phyloP scores from a whole-genome alignment of 202 grass and related monocot genomes.

The Miscanthus sacchariflorus region DNA sequence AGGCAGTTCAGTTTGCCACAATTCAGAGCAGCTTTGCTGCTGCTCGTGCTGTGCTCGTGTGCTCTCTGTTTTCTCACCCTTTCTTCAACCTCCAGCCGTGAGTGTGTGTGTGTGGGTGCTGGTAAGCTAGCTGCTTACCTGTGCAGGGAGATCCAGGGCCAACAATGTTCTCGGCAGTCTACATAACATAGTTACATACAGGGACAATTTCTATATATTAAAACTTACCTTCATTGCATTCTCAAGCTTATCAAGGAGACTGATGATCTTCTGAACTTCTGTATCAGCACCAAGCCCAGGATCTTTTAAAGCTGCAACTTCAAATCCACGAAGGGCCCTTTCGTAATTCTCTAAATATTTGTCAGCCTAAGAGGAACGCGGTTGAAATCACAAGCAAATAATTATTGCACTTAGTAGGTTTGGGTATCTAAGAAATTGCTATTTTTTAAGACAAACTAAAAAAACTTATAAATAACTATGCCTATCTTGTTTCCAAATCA shows the following conservation, averaged over 20 bases:
- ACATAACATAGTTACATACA: conserved; percentile 25
- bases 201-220: neutral
- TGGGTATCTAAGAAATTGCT: neutral
- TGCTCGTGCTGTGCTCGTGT: too few species aligned
- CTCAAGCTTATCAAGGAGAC: conserved; percentile 88
- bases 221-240: conserved; percentile 78
- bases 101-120: too few species aligned
- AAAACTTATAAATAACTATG: neutral
- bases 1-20: too few species aligned
- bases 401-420: neutral
- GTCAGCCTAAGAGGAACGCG: conserved; percentile 61
- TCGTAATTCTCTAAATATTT: conserved; percentile 98
- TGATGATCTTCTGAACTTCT: conserved; percentile 83
- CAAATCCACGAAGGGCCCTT: conserved; percentile 93
- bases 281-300: conserved; percentile 77
- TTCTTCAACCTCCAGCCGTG: too few species aligned
- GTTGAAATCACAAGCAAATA: conserved; percentile 39
- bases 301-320: conserved; percentile 86
- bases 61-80: too few species aligned
- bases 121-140: too few species aligned
- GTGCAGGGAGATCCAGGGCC: too few species aligned
- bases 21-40: too few species aligned
- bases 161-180: conserved; percentile 16
- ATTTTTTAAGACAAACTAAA: neutral
- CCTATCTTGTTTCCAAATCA: conserved; percentile 1